Evolutionary conservation across 129 eudicot species (phyloP).

Genomic region (Lactuca sativa): DNA sequence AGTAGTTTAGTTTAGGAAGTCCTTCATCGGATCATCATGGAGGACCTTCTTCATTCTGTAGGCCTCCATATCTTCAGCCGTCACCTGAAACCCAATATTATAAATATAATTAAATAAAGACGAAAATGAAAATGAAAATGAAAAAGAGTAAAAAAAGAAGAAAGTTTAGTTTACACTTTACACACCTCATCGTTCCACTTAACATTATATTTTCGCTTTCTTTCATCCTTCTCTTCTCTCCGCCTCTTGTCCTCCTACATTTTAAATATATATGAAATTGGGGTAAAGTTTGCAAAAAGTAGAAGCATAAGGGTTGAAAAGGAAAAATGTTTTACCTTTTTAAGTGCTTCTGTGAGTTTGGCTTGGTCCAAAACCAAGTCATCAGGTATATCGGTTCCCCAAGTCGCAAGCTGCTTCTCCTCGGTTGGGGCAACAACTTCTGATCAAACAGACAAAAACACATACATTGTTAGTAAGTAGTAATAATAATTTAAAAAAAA

Average conservation of each 20-base stretch:
- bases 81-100: constrained; percentile 18
- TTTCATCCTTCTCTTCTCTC: constrained; percentile 81
- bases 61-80: constrained; percentile 87
- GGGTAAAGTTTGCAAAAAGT: neutral
- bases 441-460: constrained; percentile 1
- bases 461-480: too few relatives aligned
- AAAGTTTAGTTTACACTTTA: neutral
- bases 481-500: too few relatives aligned
- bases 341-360: constrained; percentile 64
- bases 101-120: too few relatives aligned
- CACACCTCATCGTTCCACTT: constrained; percentile 68
- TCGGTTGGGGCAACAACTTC: constrained; percentile 51
- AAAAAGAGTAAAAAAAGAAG: too few relatives aligned
- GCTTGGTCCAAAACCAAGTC: constrained; percentile 71
- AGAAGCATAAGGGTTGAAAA: neutral
- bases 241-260: constrained; percentile 65
- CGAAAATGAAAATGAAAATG: too few relatives aligned
- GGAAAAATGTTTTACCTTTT: constrained; percentile 46
- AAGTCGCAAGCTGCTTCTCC: constrained; percentile 69
- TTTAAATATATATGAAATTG: neutral
- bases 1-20: constrained; percentile 38
- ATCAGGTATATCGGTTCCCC: constrained; percentile 94
- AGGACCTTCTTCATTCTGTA: constrained; percentile 73
- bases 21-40: constrained; percentile 85
- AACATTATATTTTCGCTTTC: constrained; percentile 78